Evolutionary conservation across 352 stramenopile genomes (phyloP).

Genomic region (Pythium sukuiense): DNA sequence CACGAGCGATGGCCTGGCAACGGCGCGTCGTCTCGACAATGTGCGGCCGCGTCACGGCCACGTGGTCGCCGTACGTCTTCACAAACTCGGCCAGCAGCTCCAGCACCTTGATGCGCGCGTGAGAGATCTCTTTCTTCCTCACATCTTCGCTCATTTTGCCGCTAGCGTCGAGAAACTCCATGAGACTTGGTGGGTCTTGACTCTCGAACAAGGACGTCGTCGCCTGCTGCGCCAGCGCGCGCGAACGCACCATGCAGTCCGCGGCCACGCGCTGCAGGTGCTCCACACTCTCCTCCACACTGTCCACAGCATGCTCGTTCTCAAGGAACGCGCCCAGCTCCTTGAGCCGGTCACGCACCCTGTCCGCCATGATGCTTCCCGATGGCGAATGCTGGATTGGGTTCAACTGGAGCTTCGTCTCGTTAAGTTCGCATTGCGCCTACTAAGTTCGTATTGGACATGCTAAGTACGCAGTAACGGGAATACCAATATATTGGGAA

Average conservation of each 20-base stretch:
- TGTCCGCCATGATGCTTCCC: conserved; percentile 28
- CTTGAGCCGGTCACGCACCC: conserved; percentile 53
- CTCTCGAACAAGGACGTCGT: conserved; percentile 65
- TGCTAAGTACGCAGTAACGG: not conserved
- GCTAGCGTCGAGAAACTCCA: conserved; percentile 59
- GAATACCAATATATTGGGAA: not conserved
- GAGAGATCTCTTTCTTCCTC: conserved; percentile 58
- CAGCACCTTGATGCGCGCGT: conserved; percentile 49
- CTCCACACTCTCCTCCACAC: conserved; percentile 58
- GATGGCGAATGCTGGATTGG: conserved; percentile 14
- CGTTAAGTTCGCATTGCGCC: conserved; percentile 7
- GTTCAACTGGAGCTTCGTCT: conserved; percentile 17
- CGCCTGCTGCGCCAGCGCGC: conserved; percentile 59
- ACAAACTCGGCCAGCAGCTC: conserved; percentile 53
- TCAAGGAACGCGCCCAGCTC: conserved; percentile 63
- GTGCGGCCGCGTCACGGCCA: conserved; percentile 50
- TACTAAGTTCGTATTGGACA: conserved; percentile 22
- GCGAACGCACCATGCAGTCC: conserved; percentile 56
- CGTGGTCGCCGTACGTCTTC: conserved; percentile 45
- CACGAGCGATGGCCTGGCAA: conserved; percentile 55
- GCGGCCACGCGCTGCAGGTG: conserved; percentile 48
- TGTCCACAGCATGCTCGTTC: conserved; percentile 59
- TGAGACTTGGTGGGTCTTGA: conserved; percentile 46
- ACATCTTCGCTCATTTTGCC: conserved; percentile 44
- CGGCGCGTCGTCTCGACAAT: conserved; percentile 39